phyloP scores from a whole-genome alignment of 1,284 basidiomycete genomes.

The Trichosporon sp. region DNA sequence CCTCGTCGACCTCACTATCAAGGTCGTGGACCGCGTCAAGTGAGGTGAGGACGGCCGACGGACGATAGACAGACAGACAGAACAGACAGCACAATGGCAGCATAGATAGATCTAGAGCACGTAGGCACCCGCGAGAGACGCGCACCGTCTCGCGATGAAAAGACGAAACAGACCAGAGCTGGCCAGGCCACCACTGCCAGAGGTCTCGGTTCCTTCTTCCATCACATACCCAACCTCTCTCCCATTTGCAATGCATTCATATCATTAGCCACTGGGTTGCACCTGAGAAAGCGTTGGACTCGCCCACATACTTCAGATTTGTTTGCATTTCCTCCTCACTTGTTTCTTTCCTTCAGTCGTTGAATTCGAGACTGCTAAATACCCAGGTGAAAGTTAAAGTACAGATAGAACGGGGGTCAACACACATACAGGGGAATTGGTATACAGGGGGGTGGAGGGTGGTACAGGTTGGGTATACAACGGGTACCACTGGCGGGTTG shows the following conservation, averaged over 20 bases:
- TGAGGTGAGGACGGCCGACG: conserved; percentile 25
- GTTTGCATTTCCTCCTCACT: background rate
- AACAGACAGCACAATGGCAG: background rate
- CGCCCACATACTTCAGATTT: background rate
- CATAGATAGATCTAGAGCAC: conserved; percentile 18
- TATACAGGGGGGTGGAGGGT: background rate
- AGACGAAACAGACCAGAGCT: background rate
- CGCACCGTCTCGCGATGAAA: background rate
- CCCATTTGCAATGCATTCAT: conserved; percentile 14
- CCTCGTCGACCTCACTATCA: conserved; percentile 60
- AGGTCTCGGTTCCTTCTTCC: background rate
- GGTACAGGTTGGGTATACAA: conserved; percentile 1
- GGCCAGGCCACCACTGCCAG: background rate
- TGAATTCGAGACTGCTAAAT: background rate
- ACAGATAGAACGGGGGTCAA: conserved; percentile 1
- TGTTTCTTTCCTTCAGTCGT: background rate
- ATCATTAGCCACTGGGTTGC: background rate
- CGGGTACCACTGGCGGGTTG: background rate
- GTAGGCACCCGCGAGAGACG: conserved; percentile 4
- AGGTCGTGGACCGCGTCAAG: conserved; percentile 58
- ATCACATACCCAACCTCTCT: conserved; percentile 1
- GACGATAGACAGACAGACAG: background rate
- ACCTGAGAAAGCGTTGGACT: too few relatives aligned
- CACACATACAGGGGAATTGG: conserved; percentile 10
- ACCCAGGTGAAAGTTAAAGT: conserved; percentile 4